These are phyloP conservation scores for Keithomyces neogunnii DNA, from an alignment of 2,329 filamentous ascomycete species.

Conservation along the genomic window DNA sequence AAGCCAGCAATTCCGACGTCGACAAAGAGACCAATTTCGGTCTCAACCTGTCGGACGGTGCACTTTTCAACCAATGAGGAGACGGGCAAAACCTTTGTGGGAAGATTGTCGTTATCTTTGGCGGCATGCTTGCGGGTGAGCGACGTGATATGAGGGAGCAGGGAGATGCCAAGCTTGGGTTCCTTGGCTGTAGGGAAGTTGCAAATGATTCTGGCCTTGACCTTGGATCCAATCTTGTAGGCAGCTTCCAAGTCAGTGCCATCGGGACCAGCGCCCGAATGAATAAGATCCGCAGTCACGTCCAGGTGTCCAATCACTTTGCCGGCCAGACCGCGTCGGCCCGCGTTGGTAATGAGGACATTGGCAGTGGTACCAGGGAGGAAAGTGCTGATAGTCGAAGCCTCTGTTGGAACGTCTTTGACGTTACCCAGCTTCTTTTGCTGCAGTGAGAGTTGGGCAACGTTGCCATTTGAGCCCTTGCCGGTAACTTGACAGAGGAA, in stretches of 20 bases:
- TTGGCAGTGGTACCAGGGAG: slow-evolving; percentile 88
- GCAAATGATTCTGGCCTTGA: slow-evolving; percentile 81
- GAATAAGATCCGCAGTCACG: slow-evolving; percentile 81
- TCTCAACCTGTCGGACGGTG: slow-evolving; percentile 71
- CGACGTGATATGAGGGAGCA: slow-evolving; percentile 74
- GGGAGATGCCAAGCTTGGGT: slow-evolving; percentile 78
- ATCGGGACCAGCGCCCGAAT: slow-evolving; percentile 68
- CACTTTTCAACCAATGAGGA: slow-evolving; percentile 72
- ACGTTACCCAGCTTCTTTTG: slow-evolving; percentile 59
- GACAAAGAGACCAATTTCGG: slow-evolving; percentile 73
- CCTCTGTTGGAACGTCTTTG: slow-evolving; percentile 59
- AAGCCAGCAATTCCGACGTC: slow-evolving; percentile 56
- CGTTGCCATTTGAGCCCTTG: slow-evolving; percentile 68
- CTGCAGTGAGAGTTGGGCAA: slow-evolving; percentile 77
- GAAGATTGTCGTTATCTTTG: slow-evolving; percentile 33
- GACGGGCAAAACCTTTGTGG: slow-evolving; percentile 54
- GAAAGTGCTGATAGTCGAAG: slow-evolving; percentile 82
- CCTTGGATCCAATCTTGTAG: slow-evolving; percentile 75
- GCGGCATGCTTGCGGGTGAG: slow-evolving; percentile 40
- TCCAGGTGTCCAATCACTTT: slow-evolving; percentile 90
- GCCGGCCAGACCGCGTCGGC: slow-evolving; percentile 67
- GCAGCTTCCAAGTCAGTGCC: slow-evolving; percentile 64
- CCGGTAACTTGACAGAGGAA: slow-evolving; percentile 75
- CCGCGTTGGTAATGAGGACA: slow-evolving; percentile 69
- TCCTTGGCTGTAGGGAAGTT: slow-evolving; percentile 73